Base-by-base conservation (phyloP, 495 filamentous ascomycete species). In the Xanthoparmelia taractica region DNA sequence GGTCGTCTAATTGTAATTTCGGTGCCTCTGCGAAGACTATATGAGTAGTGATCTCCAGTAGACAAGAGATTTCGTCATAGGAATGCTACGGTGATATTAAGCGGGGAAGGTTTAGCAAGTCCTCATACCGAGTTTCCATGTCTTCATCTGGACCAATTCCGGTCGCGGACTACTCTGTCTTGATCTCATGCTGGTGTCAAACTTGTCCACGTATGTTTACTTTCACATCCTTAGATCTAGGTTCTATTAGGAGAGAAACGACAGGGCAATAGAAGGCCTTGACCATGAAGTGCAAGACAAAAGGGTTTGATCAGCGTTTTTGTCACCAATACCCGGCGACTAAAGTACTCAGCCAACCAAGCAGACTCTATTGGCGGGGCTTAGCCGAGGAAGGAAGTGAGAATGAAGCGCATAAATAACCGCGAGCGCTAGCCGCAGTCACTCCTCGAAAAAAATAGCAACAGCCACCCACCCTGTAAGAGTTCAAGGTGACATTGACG, bases 1-100 rank as follows among this genome's bases (percentile, higher is more conserved):
- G 48, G 37, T 67, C 64, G 63, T 67, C 58, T 48, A 68, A 57
- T 20, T 68, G 66, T 45, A 71, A n/a, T 38, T 54, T 63, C 12
- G 68, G 67, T 27, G 69, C 64, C 45, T 71, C 69, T 71, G 63
- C 40, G 63, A 52, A 29, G 48, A 50, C 33, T 57, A 48, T 34
- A 31, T 70, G 15, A 70, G 64, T 54, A 18, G 38, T 63, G 36
- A 37, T 18, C 57, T 47, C 12, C 34, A 38, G 34, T 33, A 45
- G 65, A 37, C 58, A 50, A 55, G 34, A 50, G n/a, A 25, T 60
- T 36, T 37, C 37, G 34, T 25, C 34, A 41, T 29, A 62, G 58
- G 17, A 34, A 58, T 60, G 63, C 56, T 33, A 29, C 20, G 50
- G 8, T 62, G 41, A 60, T 36, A 34, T 36, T 8, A 60, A 55